Evolutionary conservation across 148 eudicot species (phyloP), one percentile per base, ranked within the genome.

Genomic region (Rhododendron molle): DNA sequence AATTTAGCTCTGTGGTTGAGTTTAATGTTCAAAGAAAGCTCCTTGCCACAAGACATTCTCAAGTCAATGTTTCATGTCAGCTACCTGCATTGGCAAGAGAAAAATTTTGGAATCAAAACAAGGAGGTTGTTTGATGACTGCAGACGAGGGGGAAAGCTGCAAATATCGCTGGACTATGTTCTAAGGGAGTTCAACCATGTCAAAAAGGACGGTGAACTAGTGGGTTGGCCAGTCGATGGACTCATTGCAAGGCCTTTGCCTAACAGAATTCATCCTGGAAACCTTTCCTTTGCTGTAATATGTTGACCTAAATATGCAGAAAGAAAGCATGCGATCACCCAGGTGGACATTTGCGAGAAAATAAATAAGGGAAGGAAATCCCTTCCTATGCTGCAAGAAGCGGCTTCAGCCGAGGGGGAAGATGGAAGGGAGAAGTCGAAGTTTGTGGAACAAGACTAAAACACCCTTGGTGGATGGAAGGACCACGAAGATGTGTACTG

Each of bases 41-140:
- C 93, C 18, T 89, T 93, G 14, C 91, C 91, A 15, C 94, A 89
- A 86, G 98, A 97, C 88, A 93, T 97, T 98, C 95, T 97, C 21
- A 92, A 91, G 90, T 94, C 98, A 15, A 60, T 97, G 87, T 97
- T 92, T 90, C 98, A 95, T 76, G 93, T 91, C 76, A 94, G 84
- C 81, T 97, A 95, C 83, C 94, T 95, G 58, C 93, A 94, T 80
- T 95, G 98, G 99, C 83, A 95, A 89, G 98, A 97, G 92, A 93
- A 89, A 50, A 91, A 93, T 86, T 98, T 92, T 1, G 98, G 98
- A 81, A 89, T 97, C 76, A 91, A 88, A 81, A 85, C 96, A 20
- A 86, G 88, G 80, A 89, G 88, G 38, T 83, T 81, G 34, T 32
- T 78, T n/a, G 93, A 91, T 44, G 99, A 97, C 85, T 95, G 99